Percentiles rank a stretch among this genome's conserved stretches.
These are phyloP conservation scores for Candida ficus DNA, from an alignment of 805 yeast species.

Conservation along the genomic window DNA sequence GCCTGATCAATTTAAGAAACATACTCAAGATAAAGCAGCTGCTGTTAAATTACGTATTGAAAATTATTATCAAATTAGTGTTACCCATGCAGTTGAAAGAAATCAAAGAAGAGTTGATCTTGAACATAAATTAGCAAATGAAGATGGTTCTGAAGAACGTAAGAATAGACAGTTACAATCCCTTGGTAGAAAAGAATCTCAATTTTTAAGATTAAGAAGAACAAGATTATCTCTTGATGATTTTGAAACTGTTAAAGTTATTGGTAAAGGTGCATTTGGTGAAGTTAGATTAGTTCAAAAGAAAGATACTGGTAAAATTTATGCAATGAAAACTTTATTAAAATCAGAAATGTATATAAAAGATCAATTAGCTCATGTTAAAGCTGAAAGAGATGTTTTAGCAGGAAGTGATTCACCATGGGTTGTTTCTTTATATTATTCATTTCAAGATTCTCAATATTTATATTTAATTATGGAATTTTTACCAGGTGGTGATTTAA, in stretches of 20 bases:
- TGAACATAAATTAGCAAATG: constrained; percentile 73
- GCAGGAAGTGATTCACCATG: constrained; percentile 94
- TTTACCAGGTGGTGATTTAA: constrained; percentile 98
- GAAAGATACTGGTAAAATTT: constrained; percentile 89
- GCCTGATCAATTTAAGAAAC: constrained; percentile 26
- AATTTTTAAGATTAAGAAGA: constrained; percentile 81
- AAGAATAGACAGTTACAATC: constrained; percentile 71
- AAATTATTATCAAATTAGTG: constrained; percentile 88
- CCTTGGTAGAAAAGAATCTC: constrained; percentile 86
- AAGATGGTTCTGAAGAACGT: constrained; percentile 61
- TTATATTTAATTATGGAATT: constrained; percentile 97
- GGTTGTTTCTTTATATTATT: constrained; percentile 90
- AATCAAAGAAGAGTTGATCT: constrained; percentile 86
- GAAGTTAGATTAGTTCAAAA: constrained; percentile 94
- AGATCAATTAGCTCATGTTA: constrained; percentile 92
- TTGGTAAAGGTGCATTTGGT: constrained; percentile 99
- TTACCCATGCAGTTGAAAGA: constrained; percentile 88
- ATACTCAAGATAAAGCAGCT: constrained; percentile 27
- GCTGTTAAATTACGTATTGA: constrained; percentile 74
- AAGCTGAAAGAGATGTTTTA: constrained; percentile 93
- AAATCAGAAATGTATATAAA: constrained; percentile 80
- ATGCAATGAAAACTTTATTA: constrained; percentile 88
- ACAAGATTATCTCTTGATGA: constrained; percentile 89
- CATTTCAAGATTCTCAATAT: constrained; percentile 89
- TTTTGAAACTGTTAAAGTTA: constrained; percentile 94